Evolutionary conservation across 495 filamentous ascomycete species (phyloP).

Genomic region (Trichoderma virens): DNA sequence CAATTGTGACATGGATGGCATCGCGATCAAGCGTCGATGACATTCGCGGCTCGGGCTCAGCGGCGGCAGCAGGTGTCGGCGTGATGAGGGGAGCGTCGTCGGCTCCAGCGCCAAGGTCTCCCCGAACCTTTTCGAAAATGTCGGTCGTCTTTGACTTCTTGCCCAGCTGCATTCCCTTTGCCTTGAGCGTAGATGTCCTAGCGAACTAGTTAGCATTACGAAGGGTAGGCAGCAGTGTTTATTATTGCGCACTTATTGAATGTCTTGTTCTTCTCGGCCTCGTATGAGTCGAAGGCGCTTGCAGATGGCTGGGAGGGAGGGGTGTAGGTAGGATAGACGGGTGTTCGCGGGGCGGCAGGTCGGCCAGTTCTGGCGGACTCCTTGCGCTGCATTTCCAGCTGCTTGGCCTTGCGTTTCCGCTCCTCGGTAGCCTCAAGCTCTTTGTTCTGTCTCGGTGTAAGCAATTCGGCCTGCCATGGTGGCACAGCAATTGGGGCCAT

Average conservation of each 20-base stretch:
- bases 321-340: constrained; percentile 83
- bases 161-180: constrained; percentile 97
- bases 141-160: constrained; percentile 96
- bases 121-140: constrained; percentile 92
- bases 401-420: constrained; percentile 95
- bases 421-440: constrained; percentile 96
- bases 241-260: constrained; percentile 54
- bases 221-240: background rate
- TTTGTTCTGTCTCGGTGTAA: constrained; percentile 66
- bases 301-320: constrained; percentile 65
- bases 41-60: constrained; percentile 41
- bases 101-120: constrained; percentile 72
- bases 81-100: constrained; percentile 68
- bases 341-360: constrained; percentile 54
- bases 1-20: constrained; percentile 76
- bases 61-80: constrained; percentile 47
- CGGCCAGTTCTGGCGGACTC: constrained; percentile 58
- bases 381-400: constrained; percentile 95
- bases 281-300: constrained; percentile 83
- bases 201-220: constrained; percentile 16
- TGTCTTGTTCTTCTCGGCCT: constrained; percentile 92
- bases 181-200: constrained; percentile 58
- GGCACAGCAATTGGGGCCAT: constrained; percentile 19
- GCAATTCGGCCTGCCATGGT: constrained; percentile 11
- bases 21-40: constrained; percentile 66